These are phyloP conservation scores for Botryotinia calthae DNA, from an alignment of 2,329 filamentous ascomycete species.

Conservation along the genomic window DNA sequence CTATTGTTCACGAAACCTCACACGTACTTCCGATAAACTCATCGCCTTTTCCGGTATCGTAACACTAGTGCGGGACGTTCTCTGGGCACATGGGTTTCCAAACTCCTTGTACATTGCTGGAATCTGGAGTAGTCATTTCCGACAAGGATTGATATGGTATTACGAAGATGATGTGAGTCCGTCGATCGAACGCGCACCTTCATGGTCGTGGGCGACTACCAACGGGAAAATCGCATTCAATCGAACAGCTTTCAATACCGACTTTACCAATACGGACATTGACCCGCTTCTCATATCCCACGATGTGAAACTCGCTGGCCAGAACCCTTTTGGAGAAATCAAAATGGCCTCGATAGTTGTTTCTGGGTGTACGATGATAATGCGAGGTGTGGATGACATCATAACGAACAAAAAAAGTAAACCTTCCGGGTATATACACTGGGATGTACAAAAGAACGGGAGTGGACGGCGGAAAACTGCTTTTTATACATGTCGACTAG, in stretches of 20 bases:
- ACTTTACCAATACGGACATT: too few species aligned
- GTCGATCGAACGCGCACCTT: background rate
- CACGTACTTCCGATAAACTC: background rate
- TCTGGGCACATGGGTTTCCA: background rate
- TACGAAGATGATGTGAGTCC: background rate
- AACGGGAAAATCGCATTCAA: background rate
- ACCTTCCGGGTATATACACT: too few species aligned
- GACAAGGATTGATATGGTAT: slow-evolving; percentile 1
- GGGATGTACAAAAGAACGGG: too few species aligned
- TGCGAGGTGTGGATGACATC: too few species aligned
- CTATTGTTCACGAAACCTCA: background rate
- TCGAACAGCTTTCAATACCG: background rate
- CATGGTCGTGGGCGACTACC: background rate
- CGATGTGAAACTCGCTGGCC: background rate
- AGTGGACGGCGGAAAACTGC: too few species aligned
- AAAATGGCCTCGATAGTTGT: too few species aligned
- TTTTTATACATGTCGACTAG: too few species aligned
- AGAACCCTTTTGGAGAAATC: background rate
- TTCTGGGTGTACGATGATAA: too few species aligned
- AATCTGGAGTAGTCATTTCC: background rate
- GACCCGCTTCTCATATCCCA: too few species aligned
- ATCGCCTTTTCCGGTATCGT: background rate
- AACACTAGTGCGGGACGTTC: background rate
- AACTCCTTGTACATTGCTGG: background rate
- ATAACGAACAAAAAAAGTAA: too few species aligned